Percentiles rank a stretch among this genome's conserved stretches.
Evolutionary conservation across 495 filamentous ascomycete genomes (phyloP).

Genomic region (Oleoguttula mirabilis): DNA sequence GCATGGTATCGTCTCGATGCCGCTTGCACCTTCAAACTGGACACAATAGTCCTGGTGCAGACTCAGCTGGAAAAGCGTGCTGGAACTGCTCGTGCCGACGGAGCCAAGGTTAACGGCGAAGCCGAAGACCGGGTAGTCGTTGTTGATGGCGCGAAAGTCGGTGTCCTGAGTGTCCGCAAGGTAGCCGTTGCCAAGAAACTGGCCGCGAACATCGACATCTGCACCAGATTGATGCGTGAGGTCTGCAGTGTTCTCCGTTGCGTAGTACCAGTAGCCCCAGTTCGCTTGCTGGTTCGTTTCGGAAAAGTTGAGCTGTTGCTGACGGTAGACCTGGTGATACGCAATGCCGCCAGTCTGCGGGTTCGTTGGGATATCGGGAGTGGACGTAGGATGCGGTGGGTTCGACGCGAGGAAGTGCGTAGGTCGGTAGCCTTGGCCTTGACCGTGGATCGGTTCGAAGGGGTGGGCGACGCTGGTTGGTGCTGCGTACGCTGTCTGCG

Average conservation of each 20-base stretch:
- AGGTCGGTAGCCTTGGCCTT: neutral
- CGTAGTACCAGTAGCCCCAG: conserved; percentile 67
- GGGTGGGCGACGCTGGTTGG: neutral
- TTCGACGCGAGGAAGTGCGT: neutral
- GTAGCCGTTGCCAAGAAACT: conserved; percentile 36
- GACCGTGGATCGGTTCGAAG: neutral
- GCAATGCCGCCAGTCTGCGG: conserved; percentile 28
- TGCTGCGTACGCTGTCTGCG: conserved; percentile 1
- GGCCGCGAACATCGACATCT: conserved; percentile 37
- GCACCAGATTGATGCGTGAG: conserved; percentile 37
- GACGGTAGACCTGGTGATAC: conserved; percentile 51
- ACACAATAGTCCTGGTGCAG: conserved; percentile 42
- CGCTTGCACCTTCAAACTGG: conserved; percentile 38
- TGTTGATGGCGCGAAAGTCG: conserved; percentile 42
- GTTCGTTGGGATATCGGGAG: neutral
- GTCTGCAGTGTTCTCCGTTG: conserved; percentile 37
- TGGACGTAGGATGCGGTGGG: neutral
- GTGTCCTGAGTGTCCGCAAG: conserved; percentile 38
- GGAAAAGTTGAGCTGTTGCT: conserved; percentile 51
- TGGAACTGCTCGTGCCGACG: conserved; percentile 28
- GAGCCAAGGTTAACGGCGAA: conserved; percentile 42
- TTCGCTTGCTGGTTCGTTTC: conserved; percentile 66
- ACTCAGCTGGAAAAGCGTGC: conserved; percentile 42
- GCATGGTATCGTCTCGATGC: conserved; percentile 28
- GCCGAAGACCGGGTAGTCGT: conserved; percentile 45